Base-by-base conservation (phyloP, 441 rosid species). In the Gossypium trilobum region DNA sequence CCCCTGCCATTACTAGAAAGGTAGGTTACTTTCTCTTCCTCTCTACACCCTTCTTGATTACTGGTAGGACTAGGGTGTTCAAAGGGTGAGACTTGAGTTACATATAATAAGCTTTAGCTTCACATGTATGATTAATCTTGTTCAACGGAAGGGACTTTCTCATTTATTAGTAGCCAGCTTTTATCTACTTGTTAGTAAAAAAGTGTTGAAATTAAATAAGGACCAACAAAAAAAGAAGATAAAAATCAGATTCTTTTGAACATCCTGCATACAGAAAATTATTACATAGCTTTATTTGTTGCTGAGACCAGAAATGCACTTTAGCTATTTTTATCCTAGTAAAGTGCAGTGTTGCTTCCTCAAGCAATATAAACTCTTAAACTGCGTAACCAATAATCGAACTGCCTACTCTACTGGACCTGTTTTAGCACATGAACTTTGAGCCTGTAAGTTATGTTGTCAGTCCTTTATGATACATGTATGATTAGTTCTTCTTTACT, bases 1-100 rank as follows among this genome's bases (percentile, higher is more conserved):
- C 87, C 23, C 86, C 84, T 17, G 55, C 78, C 27, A 10, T 82
- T 67, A 75, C 85, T 46, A 77, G 54, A 36, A 74, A 83, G 84
- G 87, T 61, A 61, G 1, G 2, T 1, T 17, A 17, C 13, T 16
- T 36, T 14, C 23, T 62, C 25, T 62, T 33, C 19, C 9, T 20
- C 59, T 55, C 27, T 14, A 29, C 7, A 29, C 7, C 7, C 36
- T 5, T 31, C 36, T 22, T 22, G 33, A 56, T 56, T 56, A 56
- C 23, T 22, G 31, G 16, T 20, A 19, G n/a, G 59, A 19, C 54
- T 46, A 0, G 5, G 51, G 51, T 46, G 51, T 46, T 46, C 51
- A 46, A 46, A 51, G 22, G 56, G 7, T 51, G 5, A 51, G 56
- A 51, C 19, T 16, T 16, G 56, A 16, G 56, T 5, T 16, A 51